Evolutionary conservation across 2,329 filamentous ascomycete genomes (phyloP), one percentile per base, ranked within the genome.

Genomic region (Botrytis sinoallii): DNA sequence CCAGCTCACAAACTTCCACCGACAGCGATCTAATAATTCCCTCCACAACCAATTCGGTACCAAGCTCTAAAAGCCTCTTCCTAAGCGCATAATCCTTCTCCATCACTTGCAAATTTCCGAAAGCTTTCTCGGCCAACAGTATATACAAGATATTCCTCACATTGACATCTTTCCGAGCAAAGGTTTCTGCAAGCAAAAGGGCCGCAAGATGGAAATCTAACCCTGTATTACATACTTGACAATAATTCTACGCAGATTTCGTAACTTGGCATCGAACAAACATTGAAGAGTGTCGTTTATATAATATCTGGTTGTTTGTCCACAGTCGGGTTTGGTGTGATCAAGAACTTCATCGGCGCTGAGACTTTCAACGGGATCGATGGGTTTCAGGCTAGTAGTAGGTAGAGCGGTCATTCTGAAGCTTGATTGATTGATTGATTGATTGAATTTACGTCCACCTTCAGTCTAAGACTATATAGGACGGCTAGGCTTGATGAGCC

Each of bases 241-340:
- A n/a, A 16, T 55, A 0, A 5, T n/a, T 14, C 48, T 14, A 12
- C 25, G 10, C 25, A 55, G 12, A n/a, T 55, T 3, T n/a, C 4
- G 12, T 6, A n/a, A n/a, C 25, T n/a, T n/a, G 12, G 12, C 5
- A 7, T 55, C 25, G 1, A n/a, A 55, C 1, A 16, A 12, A n/a
- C 5, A n/a, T 55, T 14, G 25, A 55, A n/a, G 25, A n/a, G 12
- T 29, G 1, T 14, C 4, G 5, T 29, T 55, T n/a, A n/a, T 1
- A 6, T 6, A 55, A 1, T 0, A n/a, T 55, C 48, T 55, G 12
- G 3, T 2, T 7, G 1, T 14, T n/a, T n/a, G 18, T 16, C 25
- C 25, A 29, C 44, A 46, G 44, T 46, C 44, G 7, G 18, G 18
- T 46, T 46, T 9, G 7, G 42, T 20, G 42, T 44, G 42, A 20